Evolutionary conservation across 108 stramenopile species (phyloP).

Genomic region (Pinguiococcus pyrenoidosus): DNA sequence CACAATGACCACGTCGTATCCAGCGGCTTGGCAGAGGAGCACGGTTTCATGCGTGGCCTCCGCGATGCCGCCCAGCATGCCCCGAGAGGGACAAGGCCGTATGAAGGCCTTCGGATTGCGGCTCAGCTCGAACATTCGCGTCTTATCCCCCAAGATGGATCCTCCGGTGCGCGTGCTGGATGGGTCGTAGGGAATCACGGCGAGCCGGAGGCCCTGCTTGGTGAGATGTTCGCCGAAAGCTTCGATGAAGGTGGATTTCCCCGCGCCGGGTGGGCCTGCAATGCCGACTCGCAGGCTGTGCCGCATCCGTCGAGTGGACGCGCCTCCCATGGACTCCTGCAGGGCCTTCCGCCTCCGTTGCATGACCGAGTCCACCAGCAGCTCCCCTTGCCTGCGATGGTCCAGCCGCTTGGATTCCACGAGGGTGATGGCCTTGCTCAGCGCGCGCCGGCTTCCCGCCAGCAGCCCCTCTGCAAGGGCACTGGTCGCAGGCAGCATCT

Average conservation of each 20-base stretch:
- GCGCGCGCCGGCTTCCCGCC: conserved; percentile 4
- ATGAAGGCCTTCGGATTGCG: conserved; percentile 64
- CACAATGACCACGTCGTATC: conserved; percentile 73
- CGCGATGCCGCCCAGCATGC: conserved; percentile 77
- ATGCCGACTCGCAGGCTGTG: conserved; percentile 38
- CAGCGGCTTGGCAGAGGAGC: conserved; percentile 67
- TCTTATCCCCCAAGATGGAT: conserved; percentile 94
- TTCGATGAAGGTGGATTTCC: conserved; percentile 48
- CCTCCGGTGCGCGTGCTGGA: conserved; percentile 72
- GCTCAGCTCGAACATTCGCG: conserved; percentile 80
- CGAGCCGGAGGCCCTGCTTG: conserved; percentile 25
- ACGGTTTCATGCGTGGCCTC: conserved; percentile 85
- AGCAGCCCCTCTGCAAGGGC: conserved; percentile 16
- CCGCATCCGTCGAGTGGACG: neutral
- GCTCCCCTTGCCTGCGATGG: conserved; percentile 5
- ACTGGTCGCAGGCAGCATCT: neutral
- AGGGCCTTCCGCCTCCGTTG: neutral
- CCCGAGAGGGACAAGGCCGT: conserved; percentile 77
- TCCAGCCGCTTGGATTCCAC: conserved; percentile 8
- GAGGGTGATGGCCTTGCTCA: conserved; percentile 24
- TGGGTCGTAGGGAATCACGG: conserved; percentile 81
- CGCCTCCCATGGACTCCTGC: neutral
- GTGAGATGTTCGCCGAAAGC: neutral
- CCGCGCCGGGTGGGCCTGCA: conserved; percentile 46
- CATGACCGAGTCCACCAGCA: conserved; percentile 9